Evolutionary conservation across 2,329 filamentous ascomycete species (phyloP).

Genomic region (Davidsoniella australis): DNA sequence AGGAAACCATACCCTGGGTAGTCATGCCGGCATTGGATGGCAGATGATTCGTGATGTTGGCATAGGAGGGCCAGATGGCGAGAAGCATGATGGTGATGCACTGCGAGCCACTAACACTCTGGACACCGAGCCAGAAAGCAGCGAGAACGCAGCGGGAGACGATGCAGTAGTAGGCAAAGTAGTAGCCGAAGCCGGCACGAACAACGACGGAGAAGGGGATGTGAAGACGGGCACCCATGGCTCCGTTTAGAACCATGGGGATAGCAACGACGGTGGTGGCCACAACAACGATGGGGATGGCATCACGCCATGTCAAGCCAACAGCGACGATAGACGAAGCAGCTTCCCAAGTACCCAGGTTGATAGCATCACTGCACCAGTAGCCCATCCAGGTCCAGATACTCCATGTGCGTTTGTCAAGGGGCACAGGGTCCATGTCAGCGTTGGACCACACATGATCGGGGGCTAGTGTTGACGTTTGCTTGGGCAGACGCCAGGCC

Average conservation of each 20-base stretch:
- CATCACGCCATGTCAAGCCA: conserved; percentile 27
- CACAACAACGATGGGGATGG: conserved; percentile 28
- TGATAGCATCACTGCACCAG: conserved; percentile 26
- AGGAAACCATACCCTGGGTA: conserved; percentile 24
- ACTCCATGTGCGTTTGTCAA: conserved; percentile 27
- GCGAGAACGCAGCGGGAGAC: conserved; percentile 25
- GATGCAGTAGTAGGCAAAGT: conserved; percentile 24
- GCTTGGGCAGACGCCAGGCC: conserved; percentile 10
- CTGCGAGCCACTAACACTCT: conserved; percentile 20
- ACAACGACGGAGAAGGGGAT: conserved; percentile 25
- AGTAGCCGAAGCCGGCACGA: conserved; percentile 25
- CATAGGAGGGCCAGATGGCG: conserved; percentile 26
- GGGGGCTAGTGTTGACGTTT: conserved; percentile 10
- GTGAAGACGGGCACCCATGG: conserved; percentile 26
- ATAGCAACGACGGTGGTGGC: conserved; percentile 26
- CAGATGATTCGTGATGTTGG: conserved; percentile 24
- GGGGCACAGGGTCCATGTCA: conserved; percentile 20
- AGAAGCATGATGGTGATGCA: conserved; percentile 17
- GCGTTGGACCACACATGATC: conserved; percentile 22
- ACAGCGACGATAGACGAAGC: conserved; percentile 24
- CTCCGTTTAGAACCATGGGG: conserved; percentile 25
- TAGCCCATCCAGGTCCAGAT: conserved; percentile 28
- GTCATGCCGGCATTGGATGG: conserved; percentile 19
- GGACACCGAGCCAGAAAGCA: conserved; percentile 29
- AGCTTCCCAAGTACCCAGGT: conserved; percentile 11